Percentiles rank a stretch among this genome's conserved stretches.
Evolutionary conservation across 768 basidiomycete species (phyloP).

Genomic region (Pulveroboletus sp.): DNA sequence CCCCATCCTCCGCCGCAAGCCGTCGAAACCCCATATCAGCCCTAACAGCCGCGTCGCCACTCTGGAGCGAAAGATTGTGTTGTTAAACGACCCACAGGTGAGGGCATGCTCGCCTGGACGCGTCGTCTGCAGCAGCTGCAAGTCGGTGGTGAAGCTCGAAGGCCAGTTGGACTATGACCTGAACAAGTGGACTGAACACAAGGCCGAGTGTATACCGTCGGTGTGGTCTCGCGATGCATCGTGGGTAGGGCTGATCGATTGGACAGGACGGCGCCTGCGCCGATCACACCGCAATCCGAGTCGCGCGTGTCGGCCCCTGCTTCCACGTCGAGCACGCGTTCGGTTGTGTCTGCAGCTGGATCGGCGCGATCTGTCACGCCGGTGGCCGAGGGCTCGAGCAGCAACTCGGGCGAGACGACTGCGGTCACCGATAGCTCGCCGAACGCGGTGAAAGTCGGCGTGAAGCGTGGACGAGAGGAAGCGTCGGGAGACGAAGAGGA

Average conservation of each 20-base stretch:
- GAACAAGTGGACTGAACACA: conserved; percentile 61
- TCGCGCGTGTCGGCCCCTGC: conserved; percentile 15
- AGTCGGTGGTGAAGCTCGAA: conserved; percentile 39
- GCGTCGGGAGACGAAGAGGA: conserved; percentile 31
- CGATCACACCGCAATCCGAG: conserved; percentile 21
- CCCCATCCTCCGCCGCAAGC: conserved; percentile 17
- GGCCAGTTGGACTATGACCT: conserved; percentile 58
- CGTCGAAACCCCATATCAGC: conserved; percentile 30
- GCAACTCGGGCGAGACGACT: conserved; percentile 37
- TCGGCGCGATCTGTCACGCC: conserved; percentile 14
- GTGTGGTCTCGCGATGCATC: conserved; percentile 9
- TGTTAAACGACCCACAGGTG: conserved; percentile 64
- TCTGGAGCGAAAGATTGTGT: conserved; percentile 55
- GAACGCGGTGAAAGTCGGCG: conserved; percentile 24
- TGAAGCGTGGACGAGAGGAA: conserved; percentile 50
- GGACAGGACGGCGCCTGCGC: conserved; percentile 18
- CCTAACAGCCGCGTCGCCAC: conserved; percentile 58
- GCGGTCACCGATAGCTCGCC: conserved; percentile 28
- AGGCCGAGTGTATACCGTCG: conserved; percentile 44
- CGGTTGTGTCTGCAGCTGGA: conserved; percentile 12
- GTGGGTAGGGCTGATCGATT: conserved; percentile 2
- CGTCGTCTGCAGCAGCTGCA: conserved; percentile 54
- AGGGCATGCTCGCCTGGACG: conserved; percentile 41
- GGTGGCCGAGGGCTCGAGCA: conserved; percentile 19
- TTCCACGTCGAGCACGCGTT: conserved; percentile 16